These are phyloP conservation scores for Botrytis fragariae DNA, from an alignment of 2,329 filamentous ascomycete species.

Conservation along the genomic window DNA sequence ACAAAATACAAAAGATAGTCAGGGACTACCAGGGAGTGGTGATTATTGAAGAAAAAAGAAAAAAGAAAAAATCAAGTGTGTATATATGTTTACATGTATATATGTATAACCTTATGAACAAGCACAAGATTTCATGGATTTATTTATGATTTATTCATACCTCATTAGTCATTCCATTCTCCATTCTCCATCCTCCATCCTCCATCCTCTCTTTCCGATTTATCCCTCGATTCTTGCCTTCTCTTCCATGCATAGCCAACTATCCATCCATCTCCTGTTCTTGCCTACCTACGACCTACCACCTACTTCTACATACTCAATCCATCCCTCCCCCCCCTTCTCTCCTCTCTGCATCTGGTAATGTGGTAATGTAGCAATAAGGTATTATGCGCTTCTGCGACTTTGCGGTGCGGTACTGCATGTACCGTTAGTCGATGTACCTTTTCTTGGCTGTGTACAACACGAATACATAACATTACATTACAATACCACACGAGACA, in stretches of 20 bases:
- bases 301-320: not conserved
- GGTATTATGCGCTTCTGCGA: not conserved
- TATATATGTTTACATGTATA: too few relatives aligned
- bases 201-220: not conserved
- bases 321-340: too few relatives aligned
- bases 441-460: not conserved
- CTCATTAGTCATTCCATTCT: not conserved
- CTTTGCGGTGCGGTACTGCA: not conserved
- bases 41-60: not conserved
- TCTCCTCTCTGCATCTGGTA: not conserved
- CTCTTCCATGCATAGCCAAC: not conserved
- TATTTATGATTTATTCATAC: not conserved
- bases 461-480: not conserved
- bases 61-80: too few relatives aligned
- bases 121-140: not conserved
- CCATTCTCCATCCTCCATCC: too few relatives aligned
- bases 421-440: not conserved
- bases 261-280: too few relatives aligned
- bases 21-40: not conserved
- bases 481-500: not conserved
- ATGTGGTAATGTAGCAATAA: not conserved
- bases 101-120: not conserved
- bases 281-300: too few relatives aligned
- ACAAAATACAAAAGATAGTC: constrained; percentile 2
- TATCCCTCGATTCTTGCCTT: not conserved